Conservation (phyloP, 345 rosid genomes). For the Moricandia moricandioides region DNA sequence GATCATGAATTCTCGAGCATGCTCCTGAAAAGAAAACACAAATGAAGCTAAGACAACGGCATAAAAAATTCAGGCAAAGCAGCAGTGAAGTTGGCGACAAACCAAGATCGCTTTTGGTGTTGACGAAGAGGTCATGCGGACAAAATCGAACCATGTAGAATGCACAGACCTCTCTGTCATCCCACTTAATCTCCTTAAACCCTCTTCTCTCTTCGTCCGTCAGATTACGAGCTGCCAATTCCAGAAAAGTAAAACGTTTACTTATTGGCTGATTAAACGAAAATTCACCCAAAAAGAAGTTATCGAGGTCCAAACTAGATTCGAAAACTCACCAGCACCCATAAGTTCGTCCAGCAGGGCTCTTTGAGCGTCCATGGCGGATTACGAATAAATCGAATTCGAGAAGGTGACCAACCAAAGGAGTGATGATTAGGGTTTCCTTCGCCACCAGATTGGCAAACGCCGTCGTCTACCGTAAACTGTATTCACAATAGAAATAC, state of each 20-base stretch:
- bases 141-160: conserved; percentile 96
- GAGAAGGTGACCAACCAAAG: conserved; percentile 8
- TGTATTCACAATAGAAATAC: too few relatives aligned
- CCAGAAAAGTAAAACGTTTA: neutral
- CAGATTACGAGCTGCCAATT: conserved; percentile 69
- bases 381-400: neutral
- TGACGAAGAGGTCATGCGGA: conserved; percentile 97
- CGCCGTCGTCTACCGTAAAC: neutral
- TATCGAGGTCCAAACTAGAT: neutral
- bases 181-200: conserved; percentile 81
- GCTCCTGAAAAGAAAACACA: conserved; percentile 38
- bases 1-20: conserved; percentile 89
- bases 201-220: conserved; percentile 88
- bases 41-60: neutral
- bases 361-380: conserved; percentile 85
- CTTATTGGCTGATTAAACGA: neutral
- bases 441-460: conserved; percentile 3
- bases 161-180: conserved; percentile 89
- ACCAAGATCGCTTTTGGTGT: conserved; percentile 97
- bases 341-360: conserved; percentile 96
- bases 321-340: conserved; percentile 68
- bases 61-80: neutral
- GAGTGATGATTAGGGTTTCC: conserved; percentile 38
- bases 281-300: neutral
- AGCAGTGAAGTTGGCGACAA: neutral